A percentile compares a stretch with the other conserved stretches of the same genome.
phyloP scores from a whole-genome alignment of 2,329 filamentous ascomycete species.

The Calonectria crousiana region DNA sequence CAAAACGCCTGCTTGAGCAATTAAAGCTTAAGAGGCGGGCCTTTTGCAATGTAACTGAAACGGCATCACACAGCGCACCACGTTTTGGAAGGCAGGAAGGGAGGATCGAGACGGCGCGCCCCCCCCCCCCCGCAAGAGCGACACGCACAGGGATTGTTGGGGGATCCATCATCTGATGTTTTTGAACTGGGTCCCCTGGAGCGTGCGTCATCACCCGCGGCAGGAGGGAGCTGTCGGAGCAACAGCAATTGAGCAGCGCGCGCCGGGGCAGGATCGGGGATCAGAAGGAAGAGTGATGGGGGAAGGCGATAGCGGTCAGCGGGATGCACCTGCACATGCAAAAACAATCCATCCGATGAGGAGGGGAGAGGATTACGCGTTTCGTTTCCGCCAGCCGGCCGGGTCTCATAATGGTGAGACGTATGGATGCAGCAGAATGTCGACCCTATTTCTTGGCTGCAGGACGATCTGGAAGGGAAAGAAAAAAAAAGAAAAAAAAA shows the following conservation, averaged over 20 bases:
- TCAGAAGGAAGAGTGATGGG: neutral
- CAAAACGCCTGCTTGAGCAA: neutral
- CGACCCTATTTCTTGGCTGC: neutral
- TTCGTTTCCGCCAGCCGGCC: neutral
- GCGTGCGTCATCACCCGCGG: neutral
- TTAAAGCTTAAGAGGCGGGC: neutral
- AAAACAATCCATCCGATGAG: too few relatives aligned
- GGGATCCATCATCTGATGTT: conserved; percentile 1
- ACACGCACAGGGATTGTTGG: neutral
- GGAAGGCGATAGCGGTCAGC: neutral
- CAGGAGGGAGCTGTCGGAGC: neutral
- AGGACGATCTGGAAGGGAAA: neutral
- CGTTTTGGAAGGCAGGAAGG: neutral
- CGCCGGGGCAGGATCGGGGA: neutral
- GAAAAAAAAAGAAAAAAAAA: too few relatives aligned
- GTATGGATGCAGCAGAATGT: neutral
- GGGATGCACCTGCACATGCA: neutral
- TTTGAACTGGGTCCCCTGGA: neutral
- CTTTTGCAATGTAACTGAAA: neutral
- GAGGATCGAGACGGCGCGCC: neutral
- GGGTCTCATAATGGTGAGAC: neutral
- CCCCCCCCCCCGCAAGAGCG: neutral
- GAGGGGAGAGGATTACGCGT: neutral
- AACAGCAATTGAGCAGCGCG: neutral
- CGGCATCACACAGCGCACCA: neutral